Base-by-base conservation (phyloP, 495 filamentous ascomycete species). In the Letharia columbiana region DNA sequence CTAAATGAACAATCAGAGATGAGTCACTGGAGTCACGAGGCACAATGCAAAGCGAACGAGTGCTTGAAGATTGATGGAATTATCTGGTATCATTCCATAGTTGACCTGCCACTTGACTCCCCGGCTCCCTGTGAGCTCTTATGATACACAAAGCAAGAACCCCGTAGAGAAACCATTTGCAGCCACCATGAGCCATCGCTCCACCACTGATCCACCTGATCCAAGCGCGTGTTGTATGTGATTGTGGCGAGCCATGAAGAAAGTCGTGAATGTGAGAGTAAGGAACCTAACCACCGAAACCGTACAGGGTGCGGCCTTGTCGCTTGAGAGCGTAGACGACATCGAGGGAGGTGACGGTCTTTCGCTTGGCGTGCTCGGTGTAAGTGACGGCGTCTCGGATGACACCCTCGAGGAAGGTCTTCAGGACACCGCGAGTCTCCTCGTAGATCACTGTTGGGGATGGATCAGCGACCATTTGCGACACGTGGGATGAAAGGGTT, bases 341-440 rank as follows among this genome's bases (percentile, higher is more conserved):
- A 75, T 98, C 93, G 74, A 96, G 88, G 33, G 91, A 96, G 57
- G 92, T 96, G 82, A 97, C 92, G 60, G 92, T 97, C 90, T 97
- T 97, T 80, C 92, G 89, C 87, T 95, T 95, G 84, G 91, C 91
- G 85, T 95, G 91, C 83, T 97, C 92, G 70, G 91, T 96, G 87
- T 96, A 98, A 78, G 95, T 97, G 84, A 98, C 93, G 71, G 93
- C 93, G 71, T 97, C 93, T 84, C 91, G 92, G 80, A 99, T 99
- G 83, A 99, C 95, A 84, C 93, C 92, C 84, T 99, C 95, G 74
- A 99, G 92, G 92, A 99, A 99, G 82, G 94, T 95, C 91, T 99
- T 99, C 75, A 99, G 89, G 74, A 99, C 95, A 88, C 94, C 92
- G 77, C 95, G 95, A 73, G 95, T 99, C 87, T 99, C 95, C 79